Percentiles rank a stretch among this genome's conserved stretches.
Conservation (phyloP, 1,284 basidiomycete genomes). For the Somion occarium region DNA sequence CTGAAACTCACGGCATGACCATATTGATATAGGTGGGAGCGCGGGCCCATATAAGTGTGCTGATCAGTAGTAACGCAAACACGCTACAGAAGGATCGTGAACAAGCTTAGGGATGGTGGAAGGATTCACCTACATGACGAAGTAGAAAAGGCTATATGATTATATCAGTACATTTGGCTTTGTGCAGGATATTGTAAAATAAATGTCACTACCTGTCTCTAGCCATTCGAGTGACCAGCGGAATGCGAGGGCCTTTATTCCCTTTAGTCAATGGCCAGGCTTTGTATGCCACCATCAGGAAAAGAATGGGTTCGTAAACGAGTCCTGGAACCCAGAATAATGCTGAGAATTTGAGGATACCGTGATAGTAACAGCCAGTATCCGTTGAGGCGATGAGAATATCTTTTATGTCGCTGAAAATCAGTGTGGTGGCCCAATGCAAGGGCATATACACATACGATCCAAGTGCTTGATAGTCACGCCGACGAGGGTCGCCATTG, state of each 20-base stretch:
- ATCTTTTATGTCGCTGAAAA: no score
- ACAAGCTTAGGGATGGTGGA: neutral
- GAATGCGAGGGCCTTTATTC: slow-evolving; percentile 2
- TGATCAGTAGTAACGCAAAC: slow-evolving; percentile 18
- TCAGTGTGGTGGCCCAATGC: neutral
- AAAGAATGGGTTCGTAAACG: slow-evolving; percentile 24
- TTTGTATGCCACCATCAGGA: slow-evolving; percentile 21
- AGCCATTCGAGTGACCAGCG: slow-evolving; percentile 13
- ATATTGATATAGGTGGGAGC: slow-evolving; percentile 21
- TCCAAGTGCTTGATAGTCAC: slow-evolving; percentile 19
- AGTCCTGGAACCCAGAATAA: slow-evolving; percentile 25
- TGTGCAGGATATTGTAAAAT: neutral
- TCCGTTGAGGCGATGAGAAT: slow-evolving; percentile 23
- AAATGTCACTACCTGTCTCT: slow-evolving; percentile 14
- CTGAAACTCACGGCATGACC: slow-evolving; percentile 23
- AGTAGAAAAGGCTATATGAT: slow-evolving; percentile 17
- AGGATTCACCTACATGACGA: slow-evolving; percentile 11
- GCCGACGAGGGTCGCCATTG: slow-evolving; percentile 20
- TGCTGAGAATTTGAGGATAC: slow-evolving; percentile 18
- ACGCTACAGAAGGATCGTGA: slow-evolving; percentile 14
- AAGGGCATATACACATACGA: slow-evolving; percentile 12
- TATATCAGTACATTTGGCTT: neutral
- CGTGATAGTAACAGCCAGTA: slow-evolving; percentile 24
- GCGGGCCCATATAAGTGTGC: slow-evolving; percentile 22
- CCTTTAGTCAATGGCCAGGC: slow-evolving; percentile 11